These are phyloP conservation scores for Arbutus unedo DNA, from an alignment of 148 eudicot genomes.

Conservation along the genomic window DNA sequence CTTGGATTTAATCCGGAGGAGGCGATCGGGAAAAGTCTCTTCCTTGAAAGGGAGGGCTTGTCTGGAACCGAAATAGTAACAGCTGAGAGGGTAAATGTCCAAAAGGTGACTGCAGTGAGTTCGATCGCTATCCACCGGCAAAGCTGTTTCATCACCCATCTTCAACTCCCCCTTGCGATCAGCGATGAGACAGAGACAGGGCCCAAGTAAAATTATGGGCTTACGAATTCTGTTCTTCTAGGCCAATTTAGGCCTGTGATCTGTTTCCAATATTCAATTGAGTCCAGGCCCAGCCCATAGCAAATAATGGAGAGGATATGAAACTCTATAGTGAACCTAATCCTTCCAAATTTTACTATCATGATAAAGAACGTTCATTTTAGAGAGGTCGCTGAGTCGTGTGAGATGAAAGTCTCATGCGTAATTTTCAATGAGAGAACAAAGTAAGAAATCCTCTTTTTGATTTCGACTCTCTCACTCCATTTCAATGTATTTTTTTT, in stretches of 20 bases:
- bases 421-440: too few relatives aligned
- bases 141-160: slow-evolving; percentile 11
- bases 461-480: too few relatives aligned
- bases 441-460: too few relatives aligned
- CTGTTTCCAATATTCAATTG: background rate
- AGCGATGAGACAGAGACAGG: background rate
- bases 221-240: too few relatives aligned
- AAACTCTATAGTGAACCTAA: too few relatives aligned
- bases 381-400: too few relatives aligned
- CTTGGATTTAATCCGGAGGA: slow-evolving; percentile 52
- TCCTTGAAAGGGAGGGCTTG: slow-evolving; percentile 27
- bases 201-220: background rate
- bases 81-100: slow-evolving; percentile 48
- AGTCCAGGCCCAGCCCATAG: background rate
- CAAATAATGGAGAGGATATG: background rate
- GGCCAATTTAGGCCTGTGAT: too few relatives aligned
- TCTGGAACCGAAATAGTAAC: slow-evolving; percentile 58
- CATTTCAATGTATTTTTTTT: too few relatives aligned
- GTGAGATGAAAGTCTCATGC: too few relatives aligned
- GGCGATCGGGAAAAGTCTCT: slow-evolving; percentile 42
- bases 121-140: background rate
- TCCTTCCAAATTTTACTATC: too few relatives aligned
- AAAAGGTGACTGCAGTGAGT: slow-evolving; percentile 17
- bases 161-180: slow-evolving; percentile 1
- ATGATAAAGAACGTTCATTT: too few relatives aligned